A percentile compares a stretch with the other conserved stretches of the same genome.
Conservation (phyloP, 106 monocot species). For the Dendrobium officinale region DNA sequence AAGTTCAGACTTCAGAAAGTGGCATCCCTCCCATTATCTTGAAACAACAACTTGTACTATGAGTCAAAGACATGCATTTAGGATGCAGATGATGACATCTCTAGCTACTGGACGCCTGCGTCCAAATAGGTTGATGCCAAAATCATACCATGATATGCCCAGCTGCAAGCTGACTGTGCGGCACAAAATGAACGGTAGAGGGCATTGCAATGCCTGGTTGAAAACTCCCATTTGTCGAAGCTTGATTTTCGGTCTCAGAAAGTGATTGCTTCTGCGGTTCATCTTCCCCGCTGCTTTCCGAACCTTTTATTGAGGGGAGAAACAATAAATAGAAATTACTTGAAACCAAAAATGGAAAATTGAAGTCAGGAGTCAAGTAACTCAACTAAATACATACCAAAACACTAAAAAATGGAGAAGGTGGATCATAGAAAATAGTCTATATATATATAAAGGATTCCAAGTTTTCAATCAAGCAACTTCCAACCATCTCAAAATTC, state of each 20-base stretch:
- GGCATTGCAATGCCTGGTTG: slow-evolving; percentile 25
- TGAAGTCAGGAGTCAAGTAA: neutral
- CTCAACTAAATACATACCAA: slow-evolving; percentile 1
- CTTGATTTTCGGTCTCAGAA: slow-evolving; percentile 23
- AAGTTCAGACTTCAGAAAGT: neutral
- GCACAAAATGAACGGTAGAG: slow-evolving; percentile 24
- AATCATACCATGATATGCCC: slow-evolving; percentile 28
- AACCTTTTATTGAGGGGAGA: neutral
- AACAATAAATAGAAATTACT: neutral
- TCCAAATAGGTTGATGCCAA: neutral
- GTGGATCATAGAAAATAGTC: neutral
- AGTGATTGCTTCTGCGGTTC: slow-evolving; percentile 32
- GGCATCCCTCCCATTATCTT: neutral
- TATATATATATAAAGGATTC: no score
- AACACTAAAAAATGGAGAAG: neutral
- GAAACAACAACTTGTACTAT: neutral
- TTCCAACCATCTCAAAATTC: neutral
- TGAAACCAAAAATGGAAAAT: neutral
- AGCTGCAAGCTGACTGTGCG: slow-evolving; percentile 11
- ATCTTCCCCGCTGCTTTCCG: slow-evolving; percentile 32
- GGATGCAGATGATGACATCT: neutral
- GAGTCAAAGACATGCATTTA: neutral
- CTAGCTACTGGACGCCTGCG: neutral
- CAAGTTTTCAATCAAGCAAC: neutral
- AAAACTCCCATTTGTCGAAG: slow-evolving; percentile 8